Evolutionary conservation across 192 early-diverging fungal genomes (phyloP), one percentile per base, ranked within the genome.

Genomic region (Chytriomyces sp.): DNA sequence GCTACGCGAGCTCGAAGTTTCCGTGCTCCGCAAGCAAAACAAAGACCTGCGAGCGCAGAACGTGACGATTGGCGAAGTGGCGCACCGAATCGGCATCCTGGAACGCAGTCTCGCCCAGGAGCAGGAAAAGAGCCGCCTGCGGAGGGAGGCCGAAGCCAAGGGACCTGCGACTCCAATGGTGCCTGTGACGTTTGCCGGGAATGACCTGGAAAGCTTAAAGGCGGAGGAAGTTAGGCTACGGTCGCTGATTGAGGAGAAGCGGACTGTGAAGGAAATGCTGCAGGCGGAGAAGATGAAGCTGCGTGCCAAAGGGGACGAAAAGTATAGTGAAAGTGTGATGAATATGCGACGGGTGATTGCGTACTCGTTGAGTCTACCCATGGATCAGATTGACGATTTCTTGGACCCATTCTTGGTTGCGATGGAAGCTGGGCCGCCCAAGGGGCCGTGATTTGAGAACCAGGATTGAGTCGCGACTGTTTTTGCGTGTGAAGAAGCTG

Each of bases 261-360:
- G 52, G 26, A 28, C 57, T 41, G 8, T 26, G 2, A 39, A 37
- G 12, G 7, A 36, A 44, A 10, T 10, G 36, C 36, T 70, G 36
- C 41, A 17, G 2, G n/a, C 37, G 25, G 55, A 70, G 44, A 70
- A 58, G 56, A 59, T 38, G 54, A 25, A n/a, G 25, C 44, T 70
- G 56, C 36, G 68, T 5, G 68, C 52, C 37, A 6, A 57, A 59
- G 65, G 65, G 44, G 60, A 33, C 14, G 31, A 17, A 17, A 33
- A 62, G 36, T 59, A 58, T 59, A 41, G 37, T 22, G 56, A 57
- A 39, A 38, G 19, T 31, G 68, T 40, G 5, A 30, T 19, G 4
- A 55, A 59, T 25, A 70, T 70, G 68, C 68, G 68, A 19, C 57
- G 59, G 57, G 59, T 70, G 28, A 70, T 70, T 41, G 54, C 68